Evolutionary conservation across 2,329 filamentous ascomycete species (phyloP).

Genomic region (Fusarium protoensiforme): DNA sequence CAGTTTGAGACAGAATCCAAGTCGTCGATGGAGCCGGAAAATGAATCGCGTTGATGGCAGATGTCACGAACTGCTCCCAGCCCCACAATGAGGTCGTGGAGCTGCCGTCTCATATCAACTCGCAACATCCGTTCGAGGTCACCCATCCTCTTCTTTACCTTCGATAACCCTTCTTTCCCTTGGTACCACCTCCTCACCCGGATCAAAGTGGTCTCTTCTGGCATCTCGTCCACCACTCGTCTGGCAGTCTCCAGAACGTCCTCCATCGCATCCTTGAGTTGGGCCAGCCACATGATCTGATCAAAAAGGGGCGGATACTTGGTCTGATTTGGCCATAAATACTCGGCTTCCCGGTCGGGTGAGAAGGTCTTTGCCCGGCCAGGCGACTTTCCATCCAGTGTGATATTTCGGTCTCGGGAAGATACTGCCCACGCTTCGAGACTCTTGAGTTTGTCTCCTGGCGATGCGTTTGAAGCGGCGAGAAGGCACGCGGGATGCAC

Average conservation of each 20-base stretch:
- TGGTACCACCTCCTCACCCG: neutral
- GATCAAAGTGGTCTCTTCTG: neutral
- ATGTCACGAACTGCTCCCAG: neutral
- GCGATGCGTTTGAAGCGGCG: neutral
- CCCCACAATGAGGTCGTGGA: neutral
- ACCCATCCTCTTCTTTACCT: neutral
- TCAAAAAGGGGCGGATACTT: neutral
- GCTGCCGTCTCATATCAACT: neutral
- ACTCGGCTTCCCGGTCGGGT: neutral
- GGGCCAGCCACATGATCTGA: neutral
- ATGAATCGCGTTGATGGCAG: neutral
- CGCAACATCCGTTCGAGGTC: neutral
- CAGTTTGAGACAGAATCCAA: neutral
- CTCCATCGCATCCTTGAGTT: neutral
- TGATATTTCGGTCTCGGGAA: neutral
- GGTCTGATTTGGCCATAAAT: neutral
- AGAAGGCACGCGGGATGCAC: neutral
- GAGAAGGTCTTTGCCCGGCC: no score
- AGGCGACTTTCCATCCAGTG: no score
- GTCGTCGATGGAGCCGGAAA: neutral
- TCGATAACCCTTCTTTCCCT: neutral
- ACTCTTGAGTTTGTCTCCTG: neutral
- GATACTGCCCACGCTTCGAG: neutral
- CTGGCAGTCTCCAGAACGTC: neutral
- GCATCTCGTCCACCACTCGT: neutral